Evolutionary conservation across 768 basidiomycete genomes (phyloP), one percentile per base, ranked within the genome.

Genomic region (Pleurotus platypus): DNA sequence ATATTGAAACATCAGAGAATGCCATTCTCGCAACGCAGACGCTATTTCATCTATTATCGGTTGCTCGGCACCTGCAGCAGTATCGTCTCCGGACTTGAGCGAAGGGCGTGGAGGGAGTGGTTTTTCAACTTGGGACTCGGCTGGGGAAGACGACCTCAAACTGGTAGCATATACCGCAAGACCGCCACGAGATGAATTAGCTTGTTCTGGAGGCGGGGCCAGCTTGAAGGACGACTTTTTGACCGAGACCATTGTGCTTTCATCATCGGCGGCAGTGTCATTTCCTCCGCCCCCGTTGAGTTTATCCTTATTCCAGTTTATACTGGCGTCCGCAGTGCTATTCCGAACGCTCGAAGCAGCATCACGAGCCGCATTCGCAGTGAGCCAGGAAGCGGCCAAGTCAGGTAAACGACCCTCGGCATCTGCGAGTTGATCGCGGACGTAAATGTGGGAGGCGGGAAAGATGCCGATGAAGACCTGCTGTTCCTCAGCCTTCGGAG

Each of bases 11-110:
- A 98, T 89, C 51, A 94, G 76, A 37, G 84, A 83, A 65, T 96
- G 90, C 94, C 95, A 98, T 82, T 98, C 96, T 39, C 96, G 86
- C 45, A 98, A 75, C 0, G 96, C 95, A 6, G 93, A 96, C 0
- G 96, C 92, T 62, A 98, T 96, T 75, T 98, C 96, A 72, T 98
- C 96, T 50, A 98, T 85, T 66, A 98, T 88, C 8, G 96, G 96
- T 66, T 97, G 94, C 2, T 70, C 74, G 18, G 79, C 77, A 8
- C 96, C 96, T 0, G 89, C 87, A 3, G 83, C 79, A 2, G 96
- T 98, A 63, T 98, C 95, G 67, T 97, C 96, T 38, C 92, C 93
- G 8, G 93, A 92, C 61, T 94, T 95, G 48, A 98, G 81, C n/a
- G 90, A 92, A 5, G 96, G 96, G 45, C 97, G 84, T 2, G 93